Evolutionary conservation across 768 basidiomycete genomes (phyloP).

Genomic region (Holtermannia corniformis): DNA sequence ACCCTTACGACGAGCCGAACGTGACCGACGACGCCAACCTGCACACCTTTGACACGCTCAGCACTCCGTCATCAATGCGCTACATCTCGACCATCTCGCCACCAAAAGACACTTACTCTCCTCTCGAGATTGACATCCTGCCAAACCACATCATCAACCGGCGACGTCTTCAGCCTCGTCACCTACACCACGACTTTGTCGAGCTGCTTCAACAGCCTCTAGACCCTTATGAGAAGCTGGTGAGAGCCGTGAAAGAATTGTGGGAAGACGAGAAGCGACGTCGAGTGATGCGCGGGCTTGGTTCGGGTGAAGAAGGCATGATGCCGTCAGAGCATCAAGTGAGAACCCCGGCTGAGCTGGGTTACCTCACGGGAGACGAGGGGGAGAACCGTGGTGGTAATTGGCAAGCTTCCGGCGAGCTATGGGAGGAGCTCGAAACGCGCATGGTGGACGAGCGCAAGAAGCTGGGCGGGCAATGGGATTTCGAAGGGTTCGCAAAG

Average conservation of each 20-base stretch:
- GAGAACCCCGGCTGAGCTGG: constrained; percentile 26
- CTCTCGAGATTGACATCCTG: constrained; percentile 72
- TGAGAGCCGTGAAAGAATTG: constrained; percentile 79
- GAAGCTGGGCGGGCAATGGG: constrained; percentile 27
- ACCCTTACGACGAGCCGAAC: constrained; percentile 29
- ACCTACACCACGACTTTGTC: constrained; percentile 56
- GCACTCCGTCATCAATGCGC: constrained; percentile 27
- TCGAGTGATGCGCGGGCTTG: constrained; percentile 56
- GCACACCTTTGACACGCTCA: constrained; percentile 30
- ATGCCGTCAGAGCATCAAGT: constrained; percentile 51
- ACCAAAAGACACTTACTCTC: constrained; percentile 35
- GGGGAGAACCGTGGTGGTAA: constrained; percentile 55
- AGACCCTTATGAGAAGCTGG: constrained; percentile 56
- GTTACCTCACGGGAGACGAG: constrained; percentile 44
- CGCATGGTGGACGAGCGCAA: constrained; percentile 51
- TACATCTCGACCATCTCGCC: constrained; percentile 29
- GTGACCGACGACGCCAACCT: constrained; percentile 5
- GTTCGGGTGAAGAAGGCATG: constrained; percentile 58
- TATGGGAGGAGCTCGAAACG: constrained; percentile 62
- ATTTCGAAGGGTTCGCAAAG: constrained; percentile 27
- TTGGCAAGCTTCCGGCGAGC: constrained; percentile 50
- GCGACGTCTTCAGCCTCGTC: constrained; percentile 53
- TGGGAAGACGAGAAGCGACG: constrained; percentile 93
- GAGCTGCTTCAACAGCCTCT: constrained; percentile 52
- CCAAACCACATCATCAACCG: constrained; percentile 82